Base-by-base conservation (phyloP, 306 rosid species). In the Cicer bijugum region DNA sequence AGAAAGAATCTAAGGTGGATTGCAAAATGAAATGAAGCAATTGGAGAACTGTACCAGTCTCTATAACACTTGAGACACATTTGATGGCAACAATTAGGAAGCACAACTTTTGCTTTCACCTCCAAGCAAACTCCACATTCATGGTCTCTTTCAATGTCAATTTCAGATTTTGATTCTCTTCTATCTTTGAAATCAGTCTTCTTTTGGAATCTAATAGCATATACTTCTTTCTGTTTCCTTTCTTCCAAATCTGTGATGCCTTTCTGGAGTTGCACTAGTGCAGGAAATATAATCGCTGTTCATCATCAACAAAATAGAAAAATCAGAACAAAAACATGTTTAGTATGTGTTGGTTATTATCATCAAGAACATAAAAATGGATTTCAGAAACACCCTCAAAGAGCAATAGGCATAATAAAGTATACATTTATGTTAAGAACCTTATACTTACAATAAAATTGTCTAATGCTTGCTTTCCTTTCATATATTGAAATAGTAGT, bases 61-160 rank as follows among this genome's bases (percentile, higher is more conserved):
- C 69, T 82, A 45, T 88, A 94, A 82, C 98, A 94, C 63, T 88
- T 82, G 76, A 87, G 74, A 79, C 98, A 94, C 88, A 94, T 78
- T 35, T 87, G 59, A 69, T 94, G 98, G 79, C 83, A 80, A 86
- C 97, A 94, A 76, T 91, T 84, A 20, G 98, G 98, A 74, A 93
- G 72, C 20, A 93, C 97, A 76, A 91, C 88, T 86, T 89, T 93
- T 44, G 76, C 62, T 72, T 84, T 89, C 82, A 88, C 71, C 80
- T 91, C 98, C 96, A 91, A 77, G 85, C 98, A 94, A 85, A 94
- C 91, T 11, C 96, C 94, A 74, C 98, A 94, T 81, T 94, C 98
- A 50, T 88, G 88, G 69, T 91, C 98, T 82, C 97, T 88, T 79
- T 89, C 96, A 9, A 83, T 75, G 82, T 94, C 98, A 66, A 87